Evolutionary conservation across 1,284 basidiomycete species (phyloP).

Genomic region (Cryptococcus neoformans): DNA sequence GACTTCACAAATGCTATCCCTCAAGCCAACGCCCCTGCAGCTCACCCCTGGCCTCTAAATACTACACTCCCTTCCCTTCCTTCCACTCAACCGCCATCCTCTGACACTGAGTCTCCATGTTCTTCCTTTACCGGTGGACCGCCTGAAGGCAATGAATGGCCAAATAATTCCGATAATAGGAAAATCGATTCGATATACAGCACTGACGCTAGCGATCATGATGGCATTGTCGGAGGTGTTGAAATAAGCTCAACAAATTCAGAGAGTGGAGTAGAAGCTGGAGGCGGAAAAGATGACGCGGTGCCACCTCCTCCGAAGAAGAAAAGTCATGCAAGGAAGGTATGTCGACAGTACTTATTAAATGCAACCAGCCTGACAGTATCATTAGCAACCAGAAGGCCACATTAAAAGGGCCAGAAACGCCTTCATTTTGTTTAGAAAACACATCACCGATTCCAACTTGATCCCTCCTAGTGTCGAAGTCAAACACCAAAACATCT

Average conservation of each 20-base stretch:
- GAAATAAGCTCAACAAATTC: slow-evolving; percentile 7
- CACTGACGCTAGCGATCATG: background rate
- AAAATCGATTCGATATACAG: too few species aligned
- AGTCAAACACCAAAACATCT: slow-evolving; percentile 48
- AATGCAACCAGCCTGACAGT: background rate
- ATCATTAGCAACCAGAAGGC: slow-evolving; percentile 31
- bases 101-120: slow-evolving; percentile 5
- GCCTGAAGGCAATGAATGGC: background rate
- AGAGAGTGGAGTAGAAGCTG: slow-evolving; percentile 7
- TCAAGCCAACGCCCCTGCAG: background rate
- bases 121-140: slow-evolving; percentile 3
- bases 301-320: slow-evolving; percentile 28
- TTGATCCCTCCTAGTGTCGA: slow-evolving; percentile 45
- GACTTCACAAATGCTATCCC: background rate
- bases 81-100: slow-evolving; percentile 3
- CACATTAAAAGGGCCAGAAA: slow-evolving; percentile 42
- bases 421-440: slow-evolving; percentile 46
- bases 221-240: background rate
- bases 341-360: slow-evolving; percentile 6
- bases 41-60: background rate
- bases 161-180: too few species aligned
- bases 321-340: slow-evolving; percentile 40
- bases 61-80: background rate
- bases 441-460: slow-evolving; percentile 46
- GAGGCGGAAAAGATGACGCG: slow-evolving; percentile 3